phyloP scores from a whole-genome alignment of 306 rosid genomes.

The Urtica urens region DNA sequence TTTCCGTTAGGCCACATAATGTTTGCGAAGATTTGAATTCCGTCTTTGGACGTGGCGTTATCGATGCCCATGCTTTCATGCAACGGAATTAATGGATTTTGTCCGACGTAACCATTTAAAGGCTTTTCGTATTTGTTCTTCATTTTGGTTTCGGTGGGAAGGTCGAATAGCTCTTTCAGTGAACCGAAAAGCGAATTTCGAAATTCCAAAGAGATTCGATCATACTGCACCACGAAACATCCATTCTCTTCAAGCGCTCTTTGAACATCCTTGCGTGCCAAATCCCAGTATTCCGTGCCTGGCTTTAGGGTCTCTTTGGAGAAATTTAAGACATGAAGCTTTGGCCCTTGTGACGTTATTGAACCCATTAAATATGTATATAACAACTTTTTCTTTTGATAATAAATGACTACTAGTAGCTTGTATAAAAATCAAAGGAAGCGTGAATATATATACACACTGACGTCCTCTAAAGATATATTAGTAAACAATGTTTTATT shows the following conservation, averaged over 20 bases:
- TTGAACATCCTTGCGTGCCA: constrained; percentile 19
- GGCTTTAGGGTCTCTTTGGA: constrained; percentile 14
- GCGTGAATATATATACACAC: too few species aligned
- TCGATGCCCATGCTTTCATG: constrained; percentile 47
- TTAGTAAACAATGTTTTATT: too few species aligned
- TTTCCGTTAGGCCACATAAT: constrained; percentile 44
- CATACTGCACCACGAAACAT: constrained; percentile 22
- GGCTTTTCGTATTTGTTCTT: constrained; percentile 33
- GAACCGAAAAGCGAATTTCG: constrained; percentile 9
- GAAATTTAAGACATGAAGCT: constrained; percentile 32
- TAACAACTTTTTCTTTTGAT: not conserved
- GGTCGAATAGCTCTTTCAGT: constrained; percentile 23
- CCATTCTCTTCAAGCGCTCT: constrained; percentile 36
- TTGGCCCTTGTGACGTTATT: constrained; percentile 1
- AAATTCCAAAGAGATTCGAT: constrained; percentile 11
- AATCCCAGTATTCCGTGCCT: constrained; percentile 20
- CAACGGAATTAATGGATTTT: constrained; percentile 29
- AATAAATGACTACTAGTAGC: too few species aligned
- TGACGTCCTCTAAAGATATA: too few species aligned
- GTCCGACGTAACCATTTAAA: constrained; percentile 37
- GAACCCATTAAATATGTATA: constrained; percentile 15
- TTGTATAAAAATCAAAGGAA: too few species aligned
- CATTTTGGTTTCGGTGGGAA: constrained; percentile 32
- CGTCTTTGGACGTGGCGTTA: constrained; percentile 22
- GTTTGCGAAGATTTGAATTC: constrained; percentile 20